Base-by-base conservation (phyloP, 2,329 filamentous ascomycete species). In the Ophiocordyceps camponoti-rufipedis region DNA sequence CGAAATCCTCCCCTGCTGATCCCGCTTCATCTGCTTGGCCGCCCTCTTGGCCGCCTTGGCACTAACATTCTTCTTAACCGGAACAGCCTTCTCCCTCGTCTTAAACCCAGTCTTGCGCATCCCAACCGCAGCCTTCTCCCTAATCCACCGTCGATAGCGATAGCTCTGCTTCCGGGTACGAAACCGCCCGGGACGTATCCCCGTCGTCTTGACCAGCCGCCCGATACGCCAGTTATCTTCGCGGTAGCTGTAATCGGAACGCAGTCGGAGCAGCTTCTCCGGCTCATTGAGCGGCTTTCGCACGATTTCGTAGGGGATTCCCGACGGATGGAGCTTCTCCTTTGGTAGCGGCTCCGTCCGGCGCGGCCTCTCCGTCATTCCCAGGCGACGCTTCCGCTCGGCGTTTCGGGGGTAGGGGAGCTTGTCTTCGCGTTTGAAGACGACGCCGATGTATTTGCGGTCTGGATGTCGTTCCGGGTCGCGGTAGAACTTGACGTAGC, bases 401-500 rank as follows among this genome's bases (percentile, higher is more conserved):
- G 82, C 81, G 58, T 89, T 82, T 28, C 64, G 66, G 1, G 85
- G 80, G 57, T 83, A 78, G 0, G 91, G 91, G 2, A 98, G 75
- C 31, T 70, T 77, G 55, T 93, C 85, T 14, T 79, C 70, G 58
- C 86, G 85, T 60, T 88, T 74, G 62, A 94, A 88, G 32, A 84
- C 83, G 18, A 98, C 82, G 49, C 91, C 91, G 56, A 98, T 98
- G 70, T 88, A 98, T 62, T 94, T 85, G 49, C 88, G 77, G 53
- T 86, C 83, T 1, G 88, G 84, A 62, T 96, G 86, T 48, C 71
- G 74, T 31, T 72, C 64, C 0, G 88, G 87, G 59, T 98, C 89
- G 58, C 82, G 79, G 71, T 98, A 98, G 74, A 94, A 98, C 55
- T 91, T 87, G 49, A 98, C 91, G 64, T 93, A 98, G 51, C 91